Percentiles rank a stretch among this genome's conserved stretches.
Conservation (phyloP, 2,329 filamentous ascomycete species). For the Diaporthe sp. region DNA sequence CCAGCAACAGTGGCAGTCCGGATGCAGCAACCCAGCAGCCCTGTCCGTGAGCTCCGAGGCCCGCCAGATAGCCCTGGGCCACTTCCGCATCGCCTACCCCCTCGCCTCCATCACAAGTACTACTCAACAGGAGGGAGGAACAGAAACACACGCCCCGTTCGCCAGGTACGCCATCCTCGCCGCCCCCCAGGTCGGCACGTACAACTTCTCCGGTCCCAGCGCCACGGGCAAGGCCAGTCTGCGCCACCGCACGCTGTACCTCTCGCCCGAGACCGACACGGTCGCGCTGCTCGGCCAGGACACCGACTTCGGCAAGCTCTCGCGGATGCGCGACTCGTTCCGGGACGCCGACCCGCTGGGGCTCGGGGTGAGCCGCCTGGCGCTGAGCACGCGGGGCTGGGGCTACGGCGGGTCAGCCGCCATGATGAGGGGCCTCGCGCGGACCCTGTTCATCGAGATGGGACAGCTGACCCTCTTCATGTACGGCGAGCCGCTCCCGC, state of each 20-base stretch:
- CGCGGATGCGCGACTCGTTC: conserved; percentile 38
- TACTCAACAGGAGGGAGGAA: neutral
- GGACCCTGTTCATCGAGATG: conserved; percentile 40
- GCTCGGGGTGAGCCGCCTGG: conserved; percentile 40
- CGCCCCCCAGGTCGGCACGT: conserved; percentile 24
- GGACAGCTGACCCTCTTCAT: conserved; percentile 46
- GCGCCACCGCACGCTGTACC: conserved; percentile 41
- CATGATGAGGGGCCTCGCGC: conserved; percentile 39
- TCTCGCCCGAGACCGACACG: conserved; percentile 45
- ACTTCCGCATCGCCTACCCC: conserved; percentile 45
- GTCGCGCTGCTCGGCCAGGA: conserved; percentile 46
- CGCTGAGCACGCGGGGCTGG: conserved; percentile 42
- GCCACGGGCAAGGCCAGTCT: conserved; percentile 1
- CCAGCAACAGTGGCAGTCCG: conserved; percentile 44
- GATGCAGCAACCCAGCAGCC: conserved; percentile 45
- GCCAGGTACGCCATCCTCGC: conserved; percentile 38
- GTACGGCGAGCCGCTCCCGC: conserved; percentile 43
- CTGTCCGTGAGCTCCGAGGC: conserved; percentile 47
- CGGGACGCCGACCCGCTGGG: conserved; percentile 38
- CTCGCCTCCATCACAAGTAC: conserved; percentile 38
- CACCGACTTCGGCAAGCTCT: conserved; percentile 39
- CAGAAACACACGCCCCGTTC: conserved; percentile 17
- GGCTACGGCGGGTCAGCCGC: conserved; percentile 38
- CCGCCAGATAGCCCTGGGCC: conserved; percentile 43
- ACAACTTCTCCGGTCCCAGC: conserved; percentile 27